phyloP scores from a whole-genome alignment of 768 basidiomycete genomes.

The Rickenella mellea region DNA sequence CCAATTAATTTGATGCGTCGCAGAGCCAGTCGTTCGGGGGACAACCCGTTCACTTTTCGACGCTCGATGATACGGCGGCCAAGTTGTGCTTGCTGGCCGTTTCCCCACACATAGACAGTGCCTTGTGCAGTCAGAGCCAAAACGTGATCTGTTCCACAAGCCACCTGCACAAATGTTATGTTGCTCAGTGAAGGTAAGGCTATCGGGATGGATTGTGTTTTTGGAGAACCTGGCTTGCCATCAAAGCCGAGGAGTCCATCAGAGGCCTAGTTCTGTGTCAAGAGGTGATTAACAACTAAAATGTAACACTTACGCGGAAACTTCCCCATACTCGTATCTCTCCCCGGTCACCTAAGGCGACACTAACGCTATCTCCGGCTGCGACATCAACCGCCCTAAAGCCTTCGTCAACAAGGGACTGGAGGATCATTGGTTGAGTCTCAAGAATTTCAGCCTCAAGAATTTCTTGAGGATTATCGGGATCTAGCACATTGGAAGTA shows the following conservation, averaged over 20 bases:
- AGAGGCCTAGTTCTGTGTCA: constrained; percentile 8
- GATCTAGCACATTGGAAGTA: constrained; percentile 22
- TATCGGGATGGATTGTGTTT: constrained; percentile 7
- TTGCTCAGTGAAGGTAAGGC: constrained; percentile 3
- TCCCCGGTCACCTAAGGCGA: constrained; percentile 31
- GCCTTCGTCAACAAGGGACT: constrained; percentile 23
- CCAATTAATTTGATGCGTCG: constrained; percentile 30
- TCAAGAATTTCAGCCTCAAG: constrained; percentile 27
- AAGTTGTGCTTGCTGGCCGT: constrained; percentile 33
- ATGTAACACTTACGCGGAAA: constrained; percentile 19
- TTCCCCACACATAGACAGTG: constrained; percentile 35
- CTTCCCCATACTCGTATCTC: constrained; percentile 32
- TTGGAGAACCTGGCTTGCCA: constrained; percentile 5
- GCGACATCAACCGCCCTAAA: constrained; percentile 32
- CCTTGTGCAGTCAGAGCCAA: constrained; percentile 36
- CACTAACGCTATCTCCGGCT: constrained; percentile 32
- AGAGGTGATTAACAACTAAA: too few species aligned
- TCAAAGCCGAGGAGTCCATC: constrained; percentile 9
- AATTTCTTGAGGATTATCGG: constrained; percentile 15
- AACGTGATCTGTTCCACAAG: constrained; percentile 33
- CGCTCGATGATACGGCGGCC: constrained; percentile 34
- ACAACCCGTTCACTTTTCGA: constrained; percentile 29
- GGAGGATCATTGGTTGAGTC: constrained; percentile 23
- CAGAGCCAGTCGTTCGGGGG: constrained; percentile 30
- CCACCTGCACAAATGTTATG: constrained; percentile 8